Conservation (phyloP, 768 basidiomycete species). For the Zangia roseola region DNA sequence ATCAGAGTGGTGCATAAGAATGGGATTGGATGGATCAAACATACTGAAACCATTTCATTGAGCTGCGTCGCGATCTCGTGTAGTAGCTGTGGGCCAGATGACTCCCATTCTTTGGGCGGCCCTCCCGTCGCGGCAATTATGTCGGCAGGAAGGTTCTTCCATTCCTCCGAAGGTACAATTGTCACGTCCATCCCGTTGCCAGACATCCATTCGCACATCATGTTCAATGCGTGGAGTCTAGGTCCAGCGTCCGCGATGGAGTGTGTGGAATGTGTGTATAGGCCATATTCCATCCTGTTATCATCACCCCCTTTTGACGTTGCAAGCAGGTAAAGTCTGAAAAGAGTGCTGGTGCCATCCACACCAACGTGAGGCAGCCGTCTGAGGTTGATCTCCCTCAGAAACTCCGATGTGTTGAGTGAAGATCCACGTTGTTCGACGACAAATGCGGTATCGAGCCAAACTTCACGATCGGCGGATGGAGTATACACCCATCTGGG, state of each 20-base stretch:
- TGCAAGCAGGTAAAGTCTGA: constrained; percentile 10
- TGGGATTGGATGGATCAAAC: constrained; percentile 4
- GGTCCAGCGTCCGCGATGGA: constrained; percentile 23
- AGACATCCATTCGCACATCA: no score
- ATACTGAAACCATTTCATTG: constrained; percentile 6
- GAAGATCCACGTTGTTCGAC: constrained; percentile 13
- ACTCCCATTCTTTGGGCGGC: constrained; percentile 15
- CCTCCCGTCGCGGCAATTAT: constrained; percentile 26
- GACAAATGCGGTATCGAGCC: constrained; percentile 21
- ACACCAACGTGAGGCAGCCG: constrained; percentile 17
- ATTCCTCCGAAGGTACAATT: constrained; percentile 17
- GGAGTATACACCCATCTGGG: constrained; percentile 23
- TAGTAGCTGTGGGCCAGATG: constrained; percentile 12
- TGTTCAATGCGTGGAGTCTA: constrained; percentile 21
- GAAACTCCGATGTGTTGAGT: constrained; percentile 15
- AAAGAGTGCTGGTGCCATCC: neutral
- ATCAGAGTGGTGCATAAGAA: neutral
- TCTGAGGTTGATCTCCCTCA: constrained; percentile 14
- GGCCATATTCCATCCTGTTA: constrained; percentile 8
- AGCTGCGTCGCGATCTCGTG: constrained; percentile 7
- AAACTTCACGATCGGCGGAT: constrained; percentile 18
- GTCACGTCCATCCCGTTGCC: no score
- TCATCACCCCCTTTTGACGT: constrained; percentile 2
- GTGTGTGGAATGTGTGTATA: constrained; percentile 25
- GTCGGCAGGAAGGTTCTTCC: constrained; percentile 26